Conservation (phyloP, 208 protist genomes). For the Trypanosoma caninum region DNA sequence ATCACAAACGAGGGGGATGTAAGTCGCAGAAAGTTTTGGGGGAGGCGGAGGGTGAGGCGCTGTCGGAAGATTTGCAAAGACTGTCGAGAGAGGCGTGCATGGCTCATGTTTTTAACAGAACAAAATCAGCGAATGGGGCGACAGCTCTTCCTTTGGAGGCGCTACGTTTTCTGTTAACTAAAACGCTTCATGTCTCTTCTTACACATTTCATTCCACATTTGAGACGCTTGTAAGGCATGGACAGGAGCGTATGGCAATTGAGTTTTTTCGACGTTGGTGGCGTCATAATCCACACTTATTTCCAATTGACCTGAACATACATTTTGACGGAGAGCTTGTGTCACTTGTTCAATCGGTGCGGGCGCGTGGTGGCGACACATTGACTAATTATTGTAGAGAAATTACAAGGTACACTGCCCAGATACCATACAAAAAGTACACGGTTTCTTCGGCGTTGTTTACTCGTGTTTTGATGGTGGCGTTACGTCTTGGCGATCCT, state of each 20-base stretch:
- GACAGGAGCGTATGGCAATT: constrained; percentile 26
- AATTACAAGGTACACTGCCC: constrained; percentile 20
- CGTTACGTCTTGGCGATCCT: constrained; percentile 18
- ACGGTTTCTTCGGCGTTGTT: constrained; percentile 40
- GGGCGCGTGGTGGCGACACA: background rate
- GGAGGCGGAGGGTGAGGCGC: background rate
- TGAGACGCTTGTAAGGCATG: constrained; percentile 34
- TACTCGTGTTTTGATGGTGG: constrained; percentile 44
- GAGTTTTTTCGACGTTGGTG: constrained; percentile 71
- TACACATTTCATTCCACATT: constrained; percentile 56
- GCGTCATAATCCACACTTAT: constrained; percentile 61
- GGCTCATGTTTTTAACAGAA: background rate
- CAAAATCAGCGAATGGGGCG: background rate
- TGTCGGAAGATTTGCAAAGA: background rate
- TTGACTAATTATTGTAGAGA: constrained; percentile 1
- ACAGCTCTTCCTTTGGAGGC: background rate
- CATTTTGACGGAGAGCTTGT: constrained; percentile 20
- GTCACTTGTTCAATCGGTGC: background rate
- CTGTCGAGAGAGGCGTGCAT: constrained; percentile 1
- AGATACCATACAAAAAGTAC: constrained; percentile 33
- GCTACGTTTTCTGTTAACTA: constrained; percentile 14
- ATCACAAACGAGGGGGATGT: background rate
- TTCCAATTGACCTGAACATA: constrained; percentile 47
- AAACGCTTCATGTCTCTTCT: constrained; percentile 36
- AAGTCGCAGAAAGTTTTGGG: background rate